A percentile compares a stretch with the other conserved stretches of the same genome.
Conservation (phyloP, 2,329 filamentous ascomycete genomes). For the Neopestalotiopsis sp. region DNA sequence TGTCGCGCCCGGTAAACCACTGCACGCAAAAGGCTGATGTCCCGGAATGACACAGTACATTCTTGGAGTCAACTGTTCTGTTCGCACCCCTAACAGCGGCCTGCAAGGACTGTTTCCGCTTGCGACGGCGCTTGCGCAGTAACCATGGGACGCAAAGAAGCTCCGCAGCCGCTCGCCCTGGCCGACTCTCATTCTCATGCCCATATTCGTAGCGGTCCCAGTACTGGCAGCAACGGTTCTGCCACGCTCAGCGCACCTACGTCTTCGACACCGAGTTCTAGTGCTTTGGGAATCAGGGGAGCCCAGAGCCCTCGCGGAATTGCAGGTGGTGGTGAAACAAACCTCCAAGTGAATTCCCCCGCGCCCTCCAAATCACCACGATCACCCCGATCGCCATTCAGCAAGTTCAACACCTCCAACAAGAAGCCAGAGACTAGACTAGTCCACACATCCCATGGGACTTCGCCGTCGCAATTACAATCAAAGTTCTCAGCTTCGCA, state of each 20-base stretch:
- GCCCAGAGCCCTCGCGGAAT: not conserved
- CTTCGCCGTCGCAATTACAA: slow-evolving; percentile 13
- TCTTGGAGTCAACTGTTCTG: not conserved
- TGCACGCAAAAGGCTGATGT: slow-evolving; percentile 3
- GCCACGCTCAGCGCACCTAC: slow-evolving; percentile 22
- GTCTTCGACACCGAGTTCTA: slow-evolving; percentile 13
- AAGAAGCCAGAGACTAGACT: slow-evolving; percentile 29
- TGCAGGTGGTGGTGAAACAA: slow-evolving; percentile 18
- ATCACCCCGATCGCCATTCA: slow-evolving; percentile 38
- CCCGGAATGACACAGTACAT: slow-evolving; percentile 21
- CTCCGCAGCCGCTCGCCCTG: slow-evolving; percentile 62
- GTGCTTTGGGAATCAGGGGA: slow-evolving; percentile 2
- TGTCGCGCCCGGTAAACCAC: slow-evolving; percentile 15
- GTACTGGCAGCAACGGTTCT: slow-evolving; percentile 4
- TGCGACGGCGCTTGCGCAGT: slow-evolving; percentile 24
- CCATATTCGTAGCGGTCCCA: slow-evolving; percentile 36
- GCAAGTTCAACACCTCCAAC: slow-evolving; percentile 34
- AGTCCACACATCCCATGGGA: slow-evolving; percentile 10
- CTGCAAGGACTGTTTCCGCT: slow-evolving; percentile 11
- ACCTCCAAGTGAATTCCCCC: slow-evolving; percentile 32
- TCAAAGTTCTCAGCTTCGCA: slow-evolving; percentile 16
- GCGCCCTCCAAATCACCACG: slow-evolving; percentile 34
- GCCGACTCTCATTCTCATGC: slow-evolving; percentile 43
- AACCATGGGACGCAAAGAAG: slow-evolving; percentile 62
- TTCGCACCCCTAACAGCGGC: slow-evolving; percentile 6